Base-by-base conservation (phyloP, 495 filamentous ascomycete genomes). In the Platismatia glauca region DNA sequence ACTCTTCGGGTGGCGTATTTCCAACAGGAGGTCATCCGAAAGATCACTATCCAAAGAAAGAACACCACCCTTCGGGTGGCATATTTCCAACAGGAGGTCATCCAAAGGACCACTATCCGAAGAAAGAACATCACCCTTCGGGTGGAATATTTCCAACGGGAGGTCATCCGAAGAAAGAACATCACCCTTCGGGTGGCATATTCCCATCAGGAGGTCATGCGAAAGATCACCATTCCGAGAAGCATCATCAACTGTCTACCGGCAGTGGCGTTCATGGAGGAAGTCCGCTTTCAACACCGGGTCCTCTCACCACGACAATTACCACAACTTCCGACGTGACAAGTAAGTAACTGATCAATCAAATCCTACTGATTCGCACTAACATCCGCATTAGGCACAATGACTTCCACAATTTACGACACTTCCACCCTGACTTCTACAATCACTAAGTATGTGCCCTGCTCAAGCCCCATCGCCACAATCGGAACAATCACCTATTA, bases 391-490 rank as follows among this genome's bases (percentile, higher is more conserved):
- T 33, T 29, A 53, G 50, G 20, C 12, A 64, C 67, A 16, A 61
- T 38, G 38, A 67, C 65, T 41, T 60, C 48, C 9, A 69, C 64
- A 31, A 18, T 64, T 27, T 53, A 37, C 20, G 39, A 31, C 37
- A 60, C 57, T 22, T 44, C 38, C 1, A 68, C 58, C 15, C 20
- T 66, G 20, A 59, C 58, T 15, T 64, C 52, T 15, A 70, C 63
- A 11, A 65, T 68, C 60, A 72, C 68, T 35, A 66, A 58, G 13
- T 74, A 67, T 52, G 70, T 73, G 24, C 73, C 73, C 22, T 71
- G 68, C 65, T 75, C 73, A 8, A 73, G 65, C 15, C 41, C 70
- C 24, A 65, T 75, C 33, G 73, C 70, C 59, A 65, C 67, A 24
- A 55, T 59, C 31, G 71, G 70, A 55, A 22, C 62, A 39, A 64